Evolutionary conservation across 345 rosid genomes (phyloP), one percentile per base, ranked within the genome.

Genomic region (Brassica carinata): DNA sequence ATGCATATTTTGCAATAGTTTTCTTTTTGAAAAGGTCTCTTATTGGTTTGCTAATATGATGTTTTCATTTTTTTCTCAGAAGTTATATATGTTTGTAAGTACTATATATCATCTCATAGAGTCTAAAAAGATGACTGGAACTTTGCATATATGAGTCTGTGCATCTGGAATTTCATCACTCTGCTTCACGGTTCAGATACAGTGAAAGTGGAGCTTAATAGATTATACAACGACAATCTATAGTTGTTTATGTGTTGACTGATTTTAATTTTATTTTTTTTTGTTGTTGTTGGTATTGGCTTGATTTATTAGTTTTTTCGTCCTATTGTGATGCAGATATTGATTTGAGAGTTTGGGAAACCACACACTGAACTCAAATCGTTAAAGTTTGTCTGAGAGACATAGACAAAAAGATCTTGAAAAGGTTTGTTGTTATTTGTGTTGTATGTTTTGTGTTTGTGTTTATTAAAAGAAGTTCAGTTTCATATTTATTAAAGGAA

Each of bases 151-250:
- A 38, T 38, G 11, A 38, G 11, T 38, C 14, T 40, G 48, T 40
- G 48, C 3, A 40, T 40, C 13, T 40, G 48, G 13, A 40, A 40
- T 4, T 40, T 93, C 81, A 93, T 93, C 14, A 90, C 96, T 30
- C 38, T 89, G 81, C 88, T 93, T 59, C 99, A 92, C 82, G 98
- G 99, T 59, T 96, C 99, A 88, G 98, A 96, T 96, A 98, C 94
- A 86, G 97, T 96, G 74, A 96, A 96, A 83, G 84, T 96, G 63
- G 99, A 93, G 88, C 97, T 96, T 79, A 96, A 96, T 86, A 96
- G 98, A 81, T 89, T 93, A 19, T 96, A 96, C 89, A 96, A 93
- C 77, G 98, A 93, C 82, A 97, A 92, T 94, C 95, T 89, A 78
- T 53, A 76, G 48, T 77, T 66, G 27, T 79, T 85, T 40, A 40